phyloP scores from a whole-genome alignment of 805 yeast species.

The Helenozyma baotianmanensis region DNA sequence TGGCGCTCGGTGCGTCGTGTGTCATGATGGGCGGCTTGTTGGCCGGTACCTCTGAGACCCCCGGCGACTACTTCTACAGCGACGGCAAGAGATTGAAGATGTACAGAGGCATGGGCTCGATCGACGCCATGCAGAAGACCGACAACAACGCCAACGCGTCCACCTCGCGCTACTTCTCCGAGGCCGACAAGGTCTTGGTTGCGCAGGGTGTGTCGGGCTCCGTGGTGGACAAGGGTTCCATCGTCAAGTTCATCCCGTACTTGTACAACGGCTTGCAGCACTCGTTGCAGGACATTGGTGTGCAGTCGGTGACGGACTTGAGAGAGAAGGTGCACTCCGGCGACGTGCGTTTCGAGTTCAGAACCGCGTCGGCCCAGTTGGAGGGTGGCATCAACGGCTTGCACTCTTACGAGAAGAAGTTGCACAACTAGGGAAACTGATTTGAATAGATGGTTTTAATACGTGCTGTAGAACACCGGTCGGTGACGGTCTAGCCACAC shows the following conservation, averaged over 20 bases:
- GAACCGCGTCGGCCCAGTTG: conserved; percentile 97
- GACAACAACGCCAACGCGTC: conserved; percentile 90
- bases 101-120: conserved; percentile 99
- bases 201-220: conserved; percentile 99
- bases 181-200: conserved; percentile 89
- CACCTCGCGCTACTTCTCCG: conserved; percentile 96
- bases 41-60: conserved; percentile 98
- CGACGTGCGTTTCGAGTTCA: conserved; percentile 85
- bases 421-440: conserved; percentile 60
- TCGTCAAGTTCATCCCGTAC: conserved; percentile 91
- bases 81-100: conserved; percentile 97
- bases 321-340: conserved; percentile 62
- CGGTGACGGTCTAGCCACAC: no score
- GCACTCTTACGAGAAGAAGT: conserved; percentile 95
- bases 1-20: conserved; percentile 93
- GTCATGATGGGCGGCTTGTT: conserved; percentile 99
- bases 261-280: conserved; percentile 94
- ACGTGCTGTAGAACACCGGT: no score
- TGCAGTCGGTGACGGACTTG: conserved; percentile 57
- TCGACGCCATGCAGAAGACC: conserved; percentile 96
- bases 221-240: conserved; percentile 94
- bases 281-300: conserved; percentile 98
- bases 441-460: no score
- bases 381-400: conserved; percentile 98
- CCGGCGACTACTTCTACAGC: conserved; percentile 96